These are phyloP conservation scores for Hypoxylon sp. DNA, from an alignment of 2,329 filamentous ascomycete species.

Conservation along the genomic window DNA sequence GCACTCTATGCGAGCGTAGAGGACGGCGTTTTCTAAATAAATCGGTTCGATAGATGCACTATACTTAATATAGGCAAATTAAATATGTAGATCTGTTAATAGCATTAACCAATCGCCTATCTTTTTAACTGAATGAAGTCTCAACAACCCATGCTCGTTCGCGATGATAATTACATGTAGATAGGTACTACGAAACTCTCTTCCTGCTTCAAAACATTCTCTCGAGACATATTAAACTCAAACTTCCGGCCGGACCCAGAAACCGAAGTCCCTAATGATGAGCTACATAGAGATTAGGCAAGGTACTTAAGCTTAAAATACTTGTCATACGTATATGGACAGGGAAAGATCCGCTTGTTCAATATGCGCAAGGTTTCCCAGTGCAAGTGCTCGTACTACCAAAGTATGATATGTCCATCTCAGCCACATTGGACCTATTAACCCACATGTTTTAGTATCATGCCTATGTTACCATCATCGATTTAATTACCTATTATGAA, in stretches of 20 bases:
- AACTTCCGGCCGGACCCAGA: constrained; percentile 8
- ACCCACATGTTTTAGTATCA: neutral
- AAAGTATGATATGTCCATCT: neutral
- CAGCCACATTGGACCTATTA: neutral
- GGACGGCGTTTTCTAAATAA: neutral
- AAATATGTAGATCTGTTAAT: neutral
- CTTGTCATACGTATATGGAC: constrained; percentile 20
- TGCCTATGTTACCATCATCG: neutral
- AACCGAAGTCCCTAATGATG: constrained; percentile 9
- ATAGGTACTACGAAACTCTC: too few species aligned
- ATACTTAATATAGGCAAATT: neutral
- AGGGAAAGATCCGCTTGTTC: neutral
- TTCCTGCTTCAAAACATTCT: constrained; percentile 6
- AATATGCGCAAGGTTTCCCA: neutral
- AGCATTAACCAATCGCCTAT: neutral
- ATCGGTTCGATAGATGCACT: neutral
- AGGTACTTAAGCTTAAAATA: constrained; percentile 3
- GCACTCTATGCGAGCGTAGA: constrained; percentile 15
- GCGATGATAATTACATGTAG: too few species aligned
- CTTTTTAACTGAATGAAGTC: neutral
- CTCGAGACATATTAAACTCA: neutral
- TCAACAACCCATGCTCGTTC: neutral
- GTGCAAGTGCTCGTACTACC: constrained; percentile 16
- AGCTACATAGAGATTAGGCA: neutral
- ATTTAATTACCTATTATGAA: neutral